Evolutionary conservation across 306 rosid species (phyloP).

Genomic region (Quercus parvula): DNA sequence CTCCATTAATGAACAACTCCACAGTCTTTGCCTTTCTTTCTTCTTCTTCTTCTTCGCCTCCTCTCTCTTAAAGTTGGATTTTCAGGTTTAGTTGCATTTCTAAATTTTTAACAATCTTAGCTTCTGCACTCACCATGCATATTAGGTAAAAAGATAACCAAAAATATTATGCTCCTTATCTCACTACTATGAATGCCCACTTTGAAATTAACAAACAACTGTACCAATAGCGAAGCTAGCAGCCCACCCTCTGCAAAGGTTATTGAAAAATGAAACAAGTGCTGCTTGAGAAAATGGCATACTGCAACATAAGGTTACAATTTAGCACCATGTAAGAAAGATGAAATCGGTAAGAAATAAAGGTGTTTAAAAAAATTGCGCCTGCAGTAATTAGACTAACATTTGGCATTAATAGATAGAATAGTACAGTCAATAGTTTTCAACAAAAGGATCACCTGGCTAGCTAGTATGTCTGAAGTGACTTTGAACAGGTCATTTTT

Average conservation of each 20-base stretch:
- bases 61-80: neutral
- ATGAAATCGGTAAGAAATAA: neutral
- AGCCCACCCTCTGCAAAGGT: conserved; percentile 76
- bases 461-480: no score
- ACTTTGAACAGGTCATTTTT: no score
- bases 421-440: no score
- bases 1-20: neutral
- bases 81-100: neutral
- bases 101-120: neutral
- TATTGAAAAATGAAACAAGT: conserved; percentile 58
- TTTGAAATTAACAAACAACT: neutral
- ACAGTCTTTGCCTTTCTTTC: neutral
- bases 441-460: no score
- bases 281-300: conserved; percentile 72
- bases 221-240: conserved; percentile 63
- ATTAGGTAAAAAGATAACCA: neutral
- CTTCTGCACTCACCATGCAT: neutral
- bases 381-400: neutral
- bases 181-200: neutral
- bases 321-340: neutral
- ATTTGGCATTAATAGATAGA: neutral
- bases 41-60: no score
- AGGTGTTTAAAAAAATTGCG: neutral
- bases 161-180: neutral
- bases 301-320: conserved; percentile 39